Percentiles rank a stretch among this genome's conserved stretches.
Evolutionary conservation across 345 rosid species (phyloP).

Genomic region (Microthlaspi erraticum): DNA sequence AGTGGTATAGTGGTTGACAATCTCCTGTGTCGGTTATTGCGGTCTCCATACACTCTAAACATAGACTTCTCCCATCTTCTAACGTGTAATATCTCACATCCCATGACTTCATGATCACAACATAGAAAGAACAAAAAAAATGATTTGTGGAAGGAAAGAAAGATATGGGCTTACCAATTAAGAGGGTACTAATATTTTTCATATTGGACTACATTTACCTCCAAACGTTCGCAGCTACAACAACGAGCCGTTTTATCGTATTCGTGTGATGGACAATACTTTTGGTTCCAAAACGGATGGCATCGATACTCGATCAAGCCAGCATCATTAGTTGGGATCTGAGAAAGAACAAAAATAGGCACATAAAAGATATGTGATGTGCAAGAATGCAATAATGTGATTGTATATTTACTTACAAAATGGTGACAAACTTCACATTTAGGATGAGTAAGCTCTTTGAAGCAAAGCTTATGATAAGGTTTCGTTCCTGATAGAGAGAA

Average conservation of each 20-base stretch:
- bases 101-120: slow-evolving; percentile 60
- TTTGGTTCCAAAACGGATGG: slow-evolving; percentile 98
- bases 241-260: slow-evolving; percentile 83
- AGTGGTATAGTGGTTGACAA: slow-evolving; percentile 90
- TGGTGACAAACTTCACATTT: slow-evolving; percentile 95
- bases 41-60: slow-evolving; percentile 95
- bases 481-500: slow-evolving; percentile 76
- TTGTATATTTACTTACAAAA: slow-evolving; percentile 63
- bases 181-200: background rate
- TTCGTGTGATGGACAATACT: slow-evolving; percentile 91
- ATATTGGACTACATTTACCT: slow-evolving; percentile 76
- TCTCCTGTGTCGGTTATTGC: slow-evolving; percentile 94
- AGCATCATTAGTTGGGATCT: slow-evolving; percentile 87
- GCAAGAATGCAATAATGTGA: background rate
- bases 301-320: slow-evolving; percentile 93
- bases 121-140: background rate
- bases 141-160: background rate
- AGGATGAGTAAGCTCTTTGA: slow-evolving; percentile 87
- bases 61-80: slow-evolving; percentile 84
- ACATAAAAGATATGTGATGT: background rate
- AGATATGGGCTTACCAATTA: slow-evolving; percentile 3
- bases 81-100: slow-evolving; percentile 60
- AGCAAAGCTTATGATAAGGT: slow-evolving; percentile 88
- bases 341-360: background rate
- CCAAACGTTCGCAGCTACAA: slow-evolving; percentile 95